These are phyloP conservation scores for Austropuccinia psidii DNA, from an alignment of 1,284 basidiomycete species.

Conservation along the genomic window DNA sequence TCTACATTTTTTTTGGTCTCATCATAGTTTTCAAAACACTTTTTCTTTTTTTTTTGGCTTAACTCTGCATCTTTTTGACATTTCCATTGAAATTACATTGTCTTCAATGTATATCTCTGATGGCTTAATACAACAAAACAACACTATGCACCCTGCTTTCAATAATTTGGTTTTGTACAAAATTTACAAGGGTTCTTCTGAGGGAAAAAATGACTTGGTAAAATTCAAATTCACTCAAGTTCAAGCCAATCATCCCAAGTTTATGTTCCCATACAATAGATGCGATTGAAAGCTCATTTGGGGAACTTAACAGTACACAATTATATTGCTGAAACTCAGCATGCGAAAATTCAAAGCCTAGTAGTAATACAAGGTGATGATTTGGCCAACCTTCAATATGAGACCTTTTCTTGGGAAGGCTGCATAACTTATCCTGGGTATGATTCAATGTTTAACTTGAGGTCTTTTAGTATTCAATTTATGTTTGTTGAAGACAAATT, in stretches of 20 bases:
- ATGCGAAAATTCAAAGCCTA: constrained; percentile 65
- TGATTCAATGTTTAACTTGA: constrained; percentile 75
- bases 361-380: constrained; percentile 91
- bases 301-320: constrained; percentile 80
- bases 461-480: constrained; percentile 82
- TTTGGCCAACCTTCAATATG: constrained; percentile 88
- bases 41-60: constrained; percentile 74
- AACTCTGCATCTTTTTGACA: constrained; percentile 69
- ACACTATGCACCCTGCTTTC: constrained; percentile 46
- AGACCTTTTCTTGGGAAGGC: constrained; percentile 69
- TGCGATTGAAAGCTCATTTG: constrained; percentile 75
- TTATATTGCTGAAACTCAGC: constrained; percentile 57
- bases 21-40: too few relatives aligned
- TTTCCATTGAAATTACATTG: constrained; percentile 78
- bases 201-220: constrained; percentile 60
- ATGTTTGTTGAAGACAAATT: constrained; percentile 82
- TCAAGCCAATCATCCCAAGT: constrained; percentile 80
- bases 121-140: constrained; percentile 62
- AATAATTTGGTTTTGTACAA: constrained; percentile 69
- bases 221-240: constrained; percentile 74
- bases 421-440: constrained; percentile 67
- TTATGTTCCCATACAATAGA: constrained; percentile 71
- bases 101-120: constrained; percentile 55
- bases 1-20: too few relatives aligned
- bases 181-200: constrained; percentile 48